Evolutionary conservation across 2,329 filamentous ascomycete genomes (phyloP), one percentile per base, ranked within the genome.

Genomic region (Ambrosiella cleistominuta): DNA sequence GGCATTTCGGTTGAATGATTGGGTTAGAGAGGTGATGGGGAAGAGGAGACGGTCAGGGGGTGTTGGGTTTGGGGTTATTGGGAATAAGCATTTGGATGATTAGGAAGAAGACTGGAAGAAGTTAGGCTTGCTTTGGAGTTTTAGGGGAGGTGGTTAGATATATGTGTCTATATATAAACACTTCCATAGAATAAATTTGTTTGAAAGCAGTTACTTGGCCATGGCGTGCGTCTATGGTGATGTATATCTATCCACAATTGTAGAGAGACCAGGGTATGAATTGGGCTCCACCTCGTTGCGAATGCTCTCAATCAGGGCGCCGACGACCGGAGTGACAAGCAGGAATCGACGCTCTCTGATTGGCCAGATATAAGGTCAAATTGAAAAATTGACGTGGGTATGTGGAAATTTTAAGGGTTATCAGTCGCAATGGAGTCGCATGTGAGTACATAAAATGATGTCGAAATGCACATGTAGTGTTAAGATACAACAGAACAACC

Each of bases 1-100:
- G 93, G 78, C 86, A 55, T 97, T 87, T 69, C 88, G 89, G 63
- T 74, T 98, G 63, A 82, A 75, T 54, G 86, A 91, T 63, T 95
- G 88, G 86, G 72, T 76, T 1, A 70, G 70, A 47, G 78, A 80
- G 63, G 75, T 82, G 3, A 63, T 76, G 59, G 77, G 80, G 1
- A 70, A 70, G 63, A 71, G 75, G 62, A 69, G 74, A 63, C 69
- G 74, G 54, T 70, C 68, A 60, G 69, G 67, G 45, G 35, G 51
- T 38, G 40, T 53, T 38, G 73, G 72, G 40, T 70, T 75, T 59
- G 76, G 77, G 37, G 69, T 80, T 35, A 66, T 80, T 60, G 77
- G 77, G 1, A 68, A 66, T 17, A 78, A 78, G 68, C 44, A 47
- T 15, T 17, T 47, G 11, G 44, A 47, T 66, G 39, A 69, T 54